Evolutionary conservation across 2,329 filamentous ascomycete genomes (phyloP).

Genomic region (Lizonia empirigonia): DNA sequence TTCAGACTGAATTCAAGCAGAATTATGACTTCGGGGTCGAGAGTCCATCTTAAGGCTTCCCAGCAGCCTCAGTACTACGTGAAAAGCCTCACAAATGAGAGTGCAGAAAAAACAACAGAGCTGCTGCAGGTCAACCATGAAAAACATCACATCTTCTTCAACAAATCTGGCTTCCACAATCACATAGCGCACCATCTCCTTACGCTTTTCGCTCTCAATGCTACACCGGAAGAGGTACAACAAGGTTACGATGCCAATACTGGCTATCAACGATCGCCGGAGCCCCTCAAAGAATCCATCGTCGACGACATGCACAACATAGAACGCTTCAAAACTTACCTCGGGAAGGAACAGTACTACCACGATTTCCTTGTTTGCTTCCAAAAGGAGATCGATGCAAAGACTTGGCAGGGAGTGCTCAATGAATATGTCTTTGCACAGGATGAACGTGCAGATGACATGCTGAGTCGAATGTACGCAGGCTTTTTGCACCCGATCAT

Average conservation of each 20-base stretch:
- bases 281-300: constrained; percentile 56
- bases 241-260: constrained; percentile 68
- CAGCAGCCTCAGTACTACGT: constrained; percentile 56
- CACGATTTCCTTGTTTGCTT: constrained; percentile 79
- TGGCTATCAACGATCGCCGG: constrained; percentile 66
- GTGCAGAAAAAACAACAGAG: constrained; percentile 67
- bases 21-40: constrained; percentile 42
- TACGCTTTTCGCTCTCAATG: constrained; percentile 76
- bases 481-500: constrained; percentile 81
- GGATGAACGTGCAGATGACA: constrained; percentile 67
- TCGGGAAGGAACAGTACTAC: constrained; percentile 71
- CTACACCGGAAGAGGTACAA: constrained; percentile 64
- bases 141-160: constrained; percentile 82
- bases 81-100: constrained; percentile 58
- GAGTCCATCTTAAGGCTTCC: constrained; percentile 50
- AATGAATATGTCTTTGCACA: constrained; percentile 71
- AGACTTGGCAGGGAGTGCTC: constrained; percentile 67
- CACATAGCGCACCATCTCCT: constrained; percentile 82
- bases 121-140: constrained; percentile 78
- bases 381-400: constrained; percentile 69
- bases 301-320: constrained; percentile 64
- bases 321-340: constrained; percentile 60
- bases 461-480: constrained; percentile 71
- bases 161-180: constrained; percentile 74
- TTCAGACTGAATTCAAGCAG: neutral